phyloP scores from a whole-genome alignment of 1,284 basidiomycete species.

The Hypsizygus ulmarius region DNA sequence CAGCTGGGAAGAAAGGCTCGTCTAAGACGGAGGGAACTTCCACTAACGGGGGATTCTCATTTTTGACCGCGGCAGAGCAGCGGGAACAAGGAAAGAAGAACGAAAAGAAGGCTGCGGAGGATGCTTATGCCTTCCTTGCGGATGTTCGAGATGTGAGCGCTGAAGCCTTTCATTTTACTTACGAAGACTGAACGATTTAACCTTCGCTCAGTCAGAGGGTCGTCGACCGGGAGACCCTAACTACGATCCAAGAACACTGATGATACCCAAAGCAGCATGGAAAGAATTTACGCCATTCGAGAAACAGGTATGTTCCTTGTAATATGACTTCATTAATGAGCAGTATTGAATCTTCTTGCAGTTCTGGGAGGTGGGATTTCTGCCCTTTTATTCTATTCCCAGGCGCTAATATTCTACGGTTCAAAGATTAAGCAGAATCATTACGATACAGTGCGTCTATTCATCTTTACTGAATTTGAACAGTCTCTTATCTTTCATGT shows the following conservation, averaged over 20 bases:
- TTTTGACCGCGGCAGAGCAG: conserved; percentile 87
- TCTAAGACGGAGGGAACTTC: conserved; percentile 12
- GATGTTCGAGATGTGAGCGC: conserved; percentile 70
- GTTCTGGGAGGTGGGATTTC: conserved; percentile 79
- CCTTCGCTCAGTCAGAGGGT: conserved; percentile 70
- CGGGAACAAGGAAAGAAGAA: conserved; percentile 75
- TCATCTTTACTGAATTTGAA: conserved; percentile 3
- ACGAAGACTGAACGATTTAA: not conserved
- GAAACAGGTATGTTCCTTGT: conserved; percentile 60
- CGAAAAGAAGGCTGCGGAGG: conserved; percentile 79
- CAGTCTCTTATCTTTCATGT: conserved; percentile 9
- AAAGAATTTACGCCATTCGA: conserved; percentile 92
- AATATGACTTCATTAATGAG: not conserved
- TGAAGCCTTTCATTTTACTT: not conserved
- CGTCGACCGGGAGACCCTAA: conserved; percentile 77
- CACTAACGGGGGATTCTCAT: conserved; percentile 36
- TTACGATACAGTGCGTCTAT: conserved; percentile 71
- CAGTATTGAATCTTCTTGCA: conserved; percentile 27
- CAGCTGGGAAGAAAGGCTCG: conserved; percentile 11
- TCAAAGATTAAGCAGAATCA: conserved; percentile 88
- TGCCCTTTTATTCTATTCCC: not conserved
- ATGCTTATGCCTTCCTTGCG: conserved; percentile 80
- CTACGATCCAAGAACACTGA: conserved; percentile 92
- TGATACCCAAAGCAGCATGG: conserved; percentile 82
- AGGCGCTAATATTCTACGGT: not conserved